Evolutionary conservation across 495 filamentous ascomycete genomes (phyloP), one percentile per base, ranked within the genome.

Genomic region (Trichoderma orchidacearum): DNA sequence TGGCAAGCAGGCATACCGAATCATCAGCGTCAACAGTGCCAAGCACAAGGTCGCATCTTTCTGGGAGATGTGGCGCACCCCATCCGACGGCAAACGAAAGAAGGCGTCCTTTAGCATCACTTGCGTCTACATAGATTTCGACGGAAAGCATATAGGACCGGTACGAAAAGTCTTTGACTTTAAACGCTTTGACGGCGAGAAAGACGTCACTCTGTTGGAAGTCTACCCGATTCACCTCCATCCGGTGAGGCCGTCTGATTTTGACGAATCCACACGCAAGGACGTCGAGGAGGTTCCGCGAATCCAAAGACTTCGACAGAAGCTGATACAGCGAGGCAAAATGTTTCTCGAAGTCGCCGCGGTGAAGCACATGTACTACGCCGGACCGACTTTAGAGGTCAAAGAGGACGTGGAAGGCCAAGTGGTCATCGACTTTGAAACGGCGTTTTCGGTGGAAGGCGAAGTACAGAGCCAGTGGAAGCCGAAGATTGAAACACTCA

Each of bases 151-250:
- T 0, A 85, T 81, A 48, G 81, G 83, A 5, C 68, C 68, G 1
- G 64, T 67, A 18, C 66, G 66, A 15, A 56, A 72, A 2, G 65
- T 62, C 2, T 72, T 79, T 35, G 53, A 59, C 3, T 71, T 85
- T 8, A 60, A 61, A 11, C 48, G 54, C 0, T 86, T 79, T 59
- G 59, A 63, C 3, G 83, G 82, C 12, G 83, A 81, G 8, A 61
- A 58, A 0, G 62, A 74, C 1, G 82, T 86, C 58, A 75, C 66
- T 1, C 65, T 68, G 2, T 72, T 86, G 18, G 62, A 73, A 1
- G 73, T 74, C 0, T 84, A 72, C 52, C 84, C 84, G 0, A 60
- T 86, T 0, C 66, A 68, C 7, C 81, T 76, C 56, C 81, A 36
- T 36, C 34, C 34, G 13, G 34, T 36, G 12, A 36, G 17, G 34